Percentiles rank a stretch among this genome's conserved stretches.
Evolutionary conservation across 805 yeast species (phyloP).

Genomic region (Saturnispora bothae): DNA sequence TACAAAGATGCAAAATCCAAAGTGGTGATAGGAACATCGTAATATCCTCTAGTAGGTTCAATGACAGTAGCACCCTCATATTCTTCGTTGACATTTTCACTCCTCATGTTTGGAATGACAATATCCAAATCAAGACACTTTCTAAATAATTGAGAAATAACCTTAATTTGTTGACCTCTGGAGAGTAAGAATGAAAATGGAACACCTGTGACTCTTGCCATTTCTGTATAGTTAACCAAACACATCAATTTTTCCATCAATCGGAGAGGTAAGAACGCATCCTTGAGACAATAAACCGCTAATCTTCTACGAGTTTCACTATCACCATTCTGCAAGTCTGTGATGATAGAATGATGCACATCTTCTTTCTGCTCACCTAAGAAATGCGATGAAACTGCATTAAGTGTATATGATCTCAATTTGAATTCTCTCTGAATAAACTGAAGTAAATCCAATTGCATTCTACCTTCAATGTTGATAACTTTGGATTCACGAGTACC

Average conservation of each 20-base stretch:
- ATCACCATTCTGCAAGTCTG: conserved; percentile 87
- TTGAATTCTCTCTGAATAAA: conserved; percentile 92
- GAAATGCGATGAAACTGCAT: conserved; percentile 91
- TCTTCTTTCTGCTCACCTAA: conserved; percentile 95
- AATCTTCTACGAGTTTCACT: conserved; percentile 87
- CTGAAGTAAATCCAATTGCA: conserved; percentile 88
- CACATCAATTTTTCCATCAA: conserved; percentile 91
- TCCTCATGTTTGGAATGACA: conserved; percentile 82
- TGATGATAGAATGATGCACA: conserved; percentile 93
- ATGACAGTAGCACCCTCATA: conserved; percentile 99
- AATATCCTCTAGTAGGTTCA: conserved; percentile 92
- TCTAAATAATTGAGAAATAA: conserved; percentile 86
- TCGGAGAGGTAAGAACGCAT: conserved; percentile 85
- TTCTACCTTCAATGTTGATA: conserved; percentile 88
- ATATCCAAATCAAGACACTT: conserved; percentile 81
- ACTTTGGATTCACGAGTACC: conserved; percentile 92
- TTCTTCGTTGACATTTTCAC: conserved; percentile 77
- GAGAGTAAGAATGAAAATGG: conserved; percentile 83
- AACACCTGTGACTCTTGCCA: conserved; percentile 99
- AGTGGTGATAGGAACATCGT: conserved; percentile 95
- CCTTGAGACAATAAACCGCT: conserved; percentile 95
- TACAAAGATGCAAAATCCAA: conserved; percentile 94
- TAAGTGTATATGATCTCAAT: conserved; percentile 85
- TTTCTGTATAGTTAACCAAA: conserved; percentile 91
- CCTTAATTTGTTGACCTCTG: conserved; percentile 97